These are phyloP conservation scores for Xylaria multiplex DNA, from an alignment of 2,329 filamentous ascomycete genomes.

Conservation along the genomic window DNA sequence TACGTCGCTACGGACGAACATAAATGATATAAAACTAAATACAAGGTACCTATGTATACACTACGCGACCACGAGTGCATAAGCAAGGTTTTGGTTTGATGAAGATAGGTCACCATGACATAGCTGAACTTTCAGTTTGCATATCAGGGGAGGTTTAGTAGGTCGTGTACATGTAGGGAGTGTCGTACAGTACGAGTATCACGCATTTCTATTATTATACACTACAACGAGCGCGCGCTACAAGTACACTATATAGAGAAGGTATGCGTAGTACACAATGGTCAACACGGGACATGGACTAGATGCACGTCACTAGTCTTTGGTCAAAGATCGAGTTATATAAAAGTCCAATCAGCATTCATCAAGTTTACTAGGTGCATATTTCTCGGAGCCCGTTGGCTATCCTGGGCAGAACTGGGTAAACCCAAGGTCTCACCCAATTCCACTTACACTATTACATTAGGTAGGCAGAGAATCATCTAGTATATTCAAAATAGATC, in stretches of 20 bases:
- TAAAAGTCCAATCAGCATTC: slow-evolving; percentile 23
- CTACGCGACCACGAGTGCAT: too few species aligned
- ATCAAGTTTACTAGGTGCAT: slow-evolving; percentile 5
- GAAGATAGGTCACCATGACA: slow-evolving; percentile 13
- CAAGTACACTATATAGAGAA: not conserved
- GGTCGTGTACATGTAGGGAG: not conserved
- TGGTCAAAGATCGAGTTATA: slow-evolving; percentile 17
- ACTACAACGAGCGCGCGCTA: slow-evolving; percentile 1
- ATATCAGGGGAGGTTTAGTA: too few species aligned
- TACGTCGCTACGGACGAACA: too few species aligned
- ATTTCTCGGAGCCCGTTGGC: slow-evolving; percentile 8
- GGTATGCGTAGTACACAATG: not conserved
- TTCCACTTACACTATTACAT: too few species aligned
- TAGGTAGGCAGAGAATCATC: too few species aligned
- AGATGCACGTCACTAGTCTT: slow-evolving; percentile 33
- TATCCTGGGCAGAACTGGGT: not conserved
- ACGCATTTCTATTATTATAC: slow-evolving; percentile 19
- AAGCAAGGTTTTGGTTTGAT: not conserved
- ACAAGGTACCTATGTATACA: too few species aligned
- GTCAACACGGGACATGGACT: slow-evolving; percentile 30
- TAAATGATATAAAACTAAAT: too few species aligned
- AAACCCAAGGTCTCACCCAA: slow-evolving; percentile 4
- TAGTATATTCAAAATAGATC: not conserved
- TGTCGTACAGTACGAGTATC: slow-evolving; percentile 10
- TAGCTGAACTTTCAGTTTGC: slow-evolving; percentile 7